Evolutionary conservation across 1,284 basidiomycete genomes (phyloP), one percentile per base, ranked within the genome.

Genomic region (Schizophyllum commune): DNA sequence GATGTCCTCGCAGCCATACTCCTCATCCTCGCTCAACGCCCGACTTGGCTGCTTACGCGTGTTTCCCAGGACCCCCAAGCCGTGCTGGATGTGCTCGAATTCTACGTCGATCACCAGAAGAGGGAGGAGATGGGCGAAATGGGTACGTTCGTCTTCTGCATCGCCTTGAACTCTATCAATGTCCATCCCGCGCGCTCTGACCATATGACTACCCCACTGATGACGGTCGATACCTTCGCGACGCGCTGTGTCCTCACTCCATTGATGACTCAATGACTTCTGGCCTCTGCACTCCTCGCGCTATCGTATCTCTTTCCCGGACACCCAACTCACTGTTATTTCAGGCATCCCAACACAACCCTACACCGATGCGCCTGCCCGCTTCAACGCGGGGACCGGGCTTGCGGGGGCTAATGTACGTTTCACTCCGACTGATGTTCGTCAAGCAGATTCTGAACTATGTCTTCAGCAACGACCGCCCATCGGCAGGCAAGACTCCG

Each of bases 51-150:
- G 47, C 47, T 51, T n/a, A n/a, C n/a, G 11, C 47, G n/a, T 51
- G 47, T 51, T 51, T n/a, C n/a, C n/a, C 11, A 54, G 21, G 92
- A 99, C 70, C 96, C 96, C 0, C 96, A 98, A 70, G 96, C 96
- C 0, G 96, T 99, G 15, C 81, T 98, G 17, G 96, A 98, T 66
- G 96, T 98, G 0, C 87, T 99, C 62, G 95, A 98, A 70, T 99
- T 98, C 77, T 98, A 98, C 75, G 98, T 96, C 13, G 94, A 97
- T 72, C 94, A 95, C 68, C 94, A 98, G 78, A 95, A 94, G 73
- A 86, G 90, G n/a, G 91, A 92, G 70, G 87, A 89, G 27, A 39
- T 58, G 34, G 64, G 55, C 17, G 78, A 82, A 58, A 68, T 74
- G 63, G 70, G 78, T 51, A 68, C 79, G 65, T 74, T n/a, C n/a